These are phyloP conservation scores for Metschnikowia sp. DNA, from an alignment of 805 yeast species.

Conservation along the genomic window DNA sequence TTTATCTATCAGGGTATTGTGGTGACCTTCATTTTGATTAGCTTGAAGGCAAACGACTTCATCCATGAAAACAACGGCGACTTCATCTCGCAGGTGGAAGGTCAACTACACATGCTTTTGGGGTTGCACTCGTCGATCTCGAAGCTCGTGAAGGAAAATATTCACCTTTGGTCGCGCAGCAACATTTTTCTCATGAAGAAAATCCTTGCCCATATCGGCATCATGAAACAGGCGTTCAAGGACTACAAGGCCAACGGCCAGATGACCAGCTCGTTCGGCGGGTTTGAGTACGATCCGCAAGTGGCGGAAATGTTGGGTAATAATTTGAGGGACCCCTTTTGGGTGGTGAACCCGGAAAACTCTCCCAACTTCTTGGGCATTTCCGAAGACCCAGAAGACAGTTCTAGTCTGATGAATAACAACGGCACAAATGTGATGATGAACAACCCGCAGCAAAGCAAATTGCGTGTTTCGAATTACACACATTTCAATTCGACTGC, in stretches of 20 bases:
- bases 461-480: not conserved
- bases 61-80: constrained; percentile 18
- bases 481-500: not conserved
- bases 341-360: constrained; percentile 39
- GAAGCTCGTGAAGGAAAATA: constrained; percentile 14
- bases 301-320: constrained; percentile 41
- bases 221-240: constrained; percentile 16
- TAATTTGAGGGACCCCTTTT: constrained; percentile 47
- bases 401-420: not conserved
- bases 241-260: constrained; percentile 2
- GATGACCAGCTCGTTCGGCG: constrained; percentile 2
- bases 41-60: constrained; percentile 38
- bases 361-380: constrained; percentile 10
- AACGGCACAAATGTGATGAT: constrained; percentile 3
- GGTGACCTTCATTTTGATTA: constrained; percentile 47
- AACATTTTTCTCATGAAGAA: constrained; percentile 30
- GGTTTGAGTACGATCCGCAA: constrained; percentile 15
- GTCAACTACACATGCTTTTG: constrained; percentile 22
- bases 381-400: constrained; percentile 3
- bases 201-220: constrained; percentile 26
- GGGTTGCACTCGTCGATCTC: constrained; percentile 24
- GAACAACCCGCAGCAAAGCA: not conserved
- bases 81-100: constrained; percentile 24
- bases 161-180: constrained; percentile 35
- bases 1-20: constrained; percentile 51